Percentiles rank a stretch among this genome's conserved stretches.
Evolutionary conservation across 768 basidiomycete species (phyloP).

Genomic region (Tricholoma furcatifolium): DNA sequence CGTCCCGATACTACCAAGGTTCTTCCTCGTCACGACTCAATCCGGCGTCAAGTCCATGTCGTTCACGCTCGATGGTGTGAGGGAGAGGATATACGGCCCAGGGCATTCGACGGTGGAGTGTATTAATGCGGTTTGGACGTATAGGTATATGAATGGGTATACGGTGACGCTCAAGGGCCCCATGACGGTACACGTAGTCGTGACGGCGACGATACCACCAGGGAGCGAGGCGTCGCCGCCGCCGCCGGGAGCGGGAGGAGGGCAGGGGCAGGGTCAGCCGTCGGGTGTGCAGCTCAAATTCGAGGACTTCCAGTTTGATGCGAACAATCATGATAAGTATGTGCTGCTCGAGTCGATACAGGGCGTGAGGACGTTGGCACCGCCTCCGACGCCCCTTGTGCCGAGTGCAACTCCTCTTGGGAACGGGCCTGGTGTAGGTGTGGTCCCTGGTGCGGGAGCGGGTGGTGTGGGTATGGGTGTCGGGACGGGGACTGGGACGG

Average conservation of each 20-base stretch:
- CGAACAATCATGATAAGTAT: conserved; percentile 70
- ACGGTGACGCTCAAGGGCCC: conserved; percentile 76
- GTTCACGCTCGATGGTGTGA: conserved; percentile 73
- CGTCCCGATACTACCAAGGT: conserved; percentile 75
- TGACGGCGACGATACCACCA: conserved; percentile 31
- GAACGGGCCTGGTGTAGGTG: conserved; percentile 15
- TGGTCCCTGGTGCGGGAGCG: conserved; percentile 14
- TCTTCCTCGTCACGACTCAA: conserved; percentile 82
- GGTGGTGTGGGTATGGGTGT: not conserved
- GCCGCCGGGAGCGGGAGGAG: not conserved
- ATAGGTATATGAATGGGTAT: conserved; percentile 77
- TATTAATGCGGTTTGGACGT: conserved; percentile 75
- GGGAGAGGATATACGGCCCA: conserved; percentile 53
- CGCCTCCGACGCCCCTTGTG: conserved; percentile 35
- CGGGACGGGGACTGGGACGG: not conserved
- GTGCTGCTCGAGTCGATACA: conserved; percentile 63
- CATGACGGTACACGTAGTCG: conserved; percentile 61
- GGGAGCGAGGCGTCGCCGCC: conserved; percentile 20
- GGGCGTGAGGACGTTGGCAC: conserved; percentile 46
- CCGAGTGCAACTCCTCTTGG: conserved; percentile 19
- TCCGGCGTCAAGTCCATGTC: conserved; percentile 85
- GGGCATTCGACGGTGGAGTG: conserved; percentile 67
- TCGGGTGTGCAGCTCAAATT: conserved; percentile 52
- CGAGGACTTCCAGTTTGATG: conserved; percentile 73
- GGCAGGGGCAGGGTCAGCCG: conserved; percentile 14